Percentiles rank a stretch among this genome's conserved stretches.
Conservation (phyloP, 2,329 filamentous ascomycete genomes). For the Phialemoniopsis sp. region DNA sequence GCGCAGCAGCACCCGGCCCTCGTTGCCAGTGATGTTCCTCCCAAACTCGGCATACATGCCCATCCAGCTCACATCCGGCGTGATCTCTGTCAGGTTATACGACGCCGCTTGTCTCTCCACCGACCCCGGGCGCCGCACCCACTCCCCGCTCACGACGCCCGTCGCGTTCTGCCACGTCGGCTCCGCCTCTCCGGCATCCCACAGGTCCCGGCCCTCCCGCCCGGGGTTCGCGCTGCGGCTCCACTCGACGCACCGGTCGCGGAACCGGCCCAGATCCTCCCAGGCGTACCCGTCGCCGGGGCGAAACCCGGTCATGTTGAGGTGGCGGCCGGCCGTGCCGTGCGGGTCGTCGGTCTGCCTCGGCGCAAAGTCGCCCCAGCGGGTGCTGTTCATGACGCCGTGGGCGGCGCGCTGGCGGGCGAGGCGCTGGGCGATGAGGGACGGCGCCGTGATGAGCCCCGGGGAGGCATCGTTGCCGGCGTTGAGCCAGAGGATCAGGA, state of each 20-base stretch:
- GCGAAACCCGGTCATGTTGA: constrained; percentile 76
- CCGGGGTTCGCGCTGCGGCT: constrained; percentile 45
- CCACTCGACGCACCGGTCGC: constrained; percentile 59
- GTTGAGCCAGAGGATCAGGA: constrained; percentile 40
- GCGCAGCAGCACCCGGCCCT: constrained; percentile 66
- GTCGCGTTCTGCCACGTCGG: constrained; percentile 76
- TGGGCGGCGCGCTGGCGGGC: constrained; percentile 48
- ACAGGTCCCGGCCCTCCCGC: constrained; percentile 13
- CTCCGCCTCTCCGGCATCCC: constrained; percentile 20
- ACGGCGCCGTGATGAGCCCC: constrained; percentile 35
- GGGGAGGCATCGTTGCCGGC: constrained; percentile 33
- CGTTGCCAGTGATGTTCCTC: constrained; percentile 73
- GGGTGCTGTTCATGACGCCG: constrained; percentile 48
- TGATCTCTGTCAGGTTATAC: constrained; percentile 62
- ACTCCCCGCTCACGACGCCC: constrained; percentile 71
- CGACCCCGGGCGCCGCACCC: constrained; percentile 56
- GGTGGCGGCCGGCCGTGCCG: constrained; percentile 32
- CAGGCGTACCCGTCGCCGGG: constrained; percentile 73
- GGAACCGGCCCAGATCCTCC: constrained; percentile 66
- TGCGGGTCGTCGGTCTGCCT: constrained; percentile 19
- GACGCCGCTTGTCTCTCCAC: constrained; percentile 39
- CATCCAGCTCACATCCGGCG: constrained; percentile 63
- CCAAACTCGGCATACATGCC: constrained; percentile 58
- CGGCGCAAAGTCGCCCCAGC: constrained; percentile 58
- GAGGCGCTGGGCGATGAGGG: constrained; percentile 39